A percentile compares a stretch with the other conserved stretches of the same genome.
phyloP scores from a whole-genome alignment of 208 protist species.

The Lotmaria passim region DNA sequence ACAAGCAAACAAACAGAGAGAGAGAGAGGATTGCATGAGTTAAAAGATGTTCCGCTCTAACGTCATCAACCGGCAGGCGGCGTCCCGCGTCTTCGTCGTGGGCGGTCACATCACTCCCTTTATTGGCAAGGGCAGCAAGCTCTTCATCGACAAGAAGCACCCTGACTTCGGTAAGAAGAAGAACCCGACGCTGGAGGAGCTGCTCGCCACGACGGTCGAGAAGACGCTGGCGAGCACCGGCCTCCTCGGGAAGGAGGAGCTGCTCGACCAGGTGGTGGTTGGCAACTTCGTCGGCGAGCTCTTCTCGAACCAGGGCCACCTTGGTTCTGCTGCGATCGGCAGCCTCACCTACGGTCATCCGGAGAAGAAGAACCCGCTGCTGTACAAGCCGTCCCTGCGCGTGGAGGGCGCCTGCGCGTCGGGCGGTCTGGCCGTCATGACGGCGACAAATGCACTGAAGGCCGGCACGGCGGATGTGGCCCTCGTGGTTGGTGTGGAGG shows the following conservation, averaged over 20 bases:
- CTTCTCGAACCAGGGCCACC: conserved; percentile 89
- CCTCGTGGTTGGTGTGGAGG: conserved; percentile 87
- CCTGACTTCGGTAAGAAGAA: conserved; percentile 90
- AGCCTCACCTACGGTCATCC: conserved; percentile 42
- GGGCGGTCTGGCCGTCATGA: conserved; percentile 80
- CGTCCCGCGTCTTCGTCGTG: conserved; percentile 75
- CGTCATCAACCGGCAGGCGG: conserved; percentile 29
- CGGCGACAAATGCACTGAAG: conserved; percentile 56
- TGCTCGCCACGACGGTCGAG: conserved; percentile 63
- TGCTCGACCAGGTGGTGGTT: conserved; percentile 78
- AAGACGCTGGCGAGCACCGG: conserved; percentile 58
- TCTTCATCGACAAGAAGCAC: conserved; percentile 93
- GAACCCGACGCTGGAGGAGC: conserved; percentile 83
- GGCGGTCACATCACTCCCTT: conserved; percentile 90
- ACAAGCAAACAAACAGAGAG: neutral
- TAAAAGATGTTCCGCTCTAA: conserved; percentile 38
- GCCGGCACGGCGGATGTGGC: conserved; percentile 71
- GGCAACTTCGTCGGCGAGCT: conserved; percentile 92
- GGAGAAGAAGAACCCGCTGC: conserved; percentile 45
- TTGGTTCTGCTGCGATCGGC: conserved; percentile 79
- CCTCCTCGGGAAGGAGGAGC: conserved; percentile 52
- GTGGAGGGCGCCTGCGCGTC: conserved; percentile 93
- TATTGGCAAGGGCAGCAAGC: conserved; percentile 87
- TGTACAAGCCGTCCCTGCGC: conserved; percentile 79
- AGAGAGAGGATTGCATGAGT: conserved; percentile 6